Evolutionary conservation across 2,329 filamentous ascomycete species (phyloP).

Genomic region (Cladophialophora exuberans): DNA sequence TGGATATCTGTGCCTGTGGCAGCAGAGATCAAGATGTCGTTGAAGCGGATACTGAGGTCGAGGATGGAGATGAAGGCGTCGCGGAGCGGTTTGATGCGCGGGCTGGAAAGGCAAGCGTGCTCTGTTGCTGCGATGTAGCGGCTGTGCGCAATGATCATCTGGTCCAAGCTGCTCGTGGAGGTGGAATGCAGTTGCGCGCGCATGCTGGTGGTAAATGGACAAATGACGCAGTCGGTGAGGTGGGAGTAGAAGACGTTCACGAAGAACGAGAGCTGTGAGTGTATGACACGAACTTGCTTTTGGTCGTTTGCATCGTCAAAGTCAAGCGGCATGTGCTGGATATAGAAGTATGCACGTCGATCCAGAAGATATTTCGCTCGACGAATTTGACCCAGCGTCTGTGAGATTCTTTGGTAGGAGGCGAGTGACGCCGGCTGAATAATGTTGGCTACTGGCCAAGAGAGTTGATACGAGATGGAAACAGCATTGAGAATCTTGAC

Average conservation of each 20-base stretch:
- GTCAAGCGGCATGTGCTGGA: slow-evolving; percentile 39
- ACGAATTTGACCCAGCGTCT: slow-evolving; percentile 75
- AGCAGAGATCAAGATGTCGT: slow-evolving; percentile 52
- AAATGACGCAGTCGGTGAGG: slow-evolving; percentile 72
- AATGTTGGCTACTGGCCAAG: slow-evolving; percentile 71
- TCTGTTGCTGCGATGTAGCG: slow-evolving; percentile 65
- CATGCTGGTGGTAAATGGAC: slow-evolving; percentile 62
- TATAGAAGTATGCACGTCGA: slow-evolving; percentile 46
- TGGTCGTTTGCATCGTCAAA: slow-evolving; percentile 13
- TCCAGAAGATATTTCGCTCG: slow-evolving; percentile 71
- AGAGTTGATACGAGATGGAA: slow-evolving; percentile 69
- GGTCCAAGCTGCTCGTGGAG: slow-evolving; percentile 72
- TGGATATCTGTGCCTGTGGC: neutral
- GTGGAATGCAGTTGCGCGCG: slow-evolving; percentile 53
- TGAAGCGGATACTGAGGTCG: slow-evolving; percentile 72
- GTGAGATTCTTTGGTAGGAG: slow-evolving; percentile 73
- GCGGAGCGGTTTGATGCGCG: slow-evolving; percentile 70
- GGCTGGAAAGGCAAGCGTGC: slow-evolving; percentile 70
- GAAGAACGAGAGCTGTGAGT: slow-evolving; percentile 77
- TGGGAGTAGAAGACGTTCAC: slow-evolving; percentile 74
- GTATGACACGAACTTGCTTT: slow-evolving; percentile 48
- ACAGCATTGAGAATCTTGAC: slow-evolving; percentile 67
- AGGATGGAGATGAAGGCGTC: slow-evolving; percentile 75
- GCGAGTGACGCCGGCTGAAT: slow-evolving; percentile 66
- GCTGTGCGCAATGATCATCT: slow-evolving; percentile 74